Conservation (phyloP, 164 flowering plant species). For the Umbellularia californica region DNA sequence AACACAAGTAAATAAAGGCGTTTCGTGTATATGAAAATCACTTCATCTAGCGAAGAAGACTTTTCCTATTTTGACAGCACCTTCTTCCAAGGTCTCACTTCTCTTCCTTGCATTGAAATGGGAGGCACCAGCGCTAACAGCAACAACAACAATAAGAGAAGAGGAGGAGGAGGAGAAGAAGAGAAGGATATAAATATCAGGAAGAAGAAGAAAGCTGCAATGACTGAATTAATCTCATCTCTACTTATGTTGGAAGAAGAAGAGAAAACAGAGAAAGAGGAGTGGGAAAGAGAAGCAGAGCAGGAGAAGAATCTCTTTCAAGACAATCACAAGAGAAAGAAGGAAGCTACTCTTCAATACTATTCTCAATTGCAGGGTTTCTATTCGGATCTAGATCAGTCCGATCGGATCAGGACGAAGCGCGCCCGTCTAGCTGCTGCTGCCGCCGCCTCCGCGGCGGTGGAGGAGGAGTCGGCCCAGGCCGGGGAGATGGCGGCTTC, state of each 20-base stretch:
- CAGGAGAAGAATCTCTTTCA: conserved; percentile 31
- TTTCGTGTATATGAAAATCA: conserved; percentile 5
- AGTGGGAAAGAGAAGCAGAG: conserved; percentile 8
- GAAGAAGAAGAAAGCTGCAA: conserved; percentile 12
- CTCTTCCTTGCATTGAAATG: not conserved
- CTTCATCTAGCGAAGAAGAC: conserved; percentile 25
- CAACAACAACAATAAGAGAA: not conserved
- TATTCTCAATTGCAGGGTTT: conserved; percentile 21
- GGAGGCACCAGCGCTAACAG: not conserved
- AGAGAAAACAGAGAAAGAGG: conserved; percentile 32
- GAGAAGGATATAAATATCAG: not conserved
- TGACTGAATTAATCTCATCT: conserved; percentile 42
- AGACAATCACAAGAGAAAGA: conserved; percentile 24
- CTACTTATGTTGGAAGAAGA: conserved; percentile 45
- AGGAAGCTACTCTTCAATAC: conserved; percentile 35
- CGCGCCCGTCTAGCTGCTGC: conserved; percentile 25
- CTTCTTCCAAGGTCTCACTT: conserved; percentile 24
- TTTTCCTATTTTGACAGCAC: conserved; percentile 16
- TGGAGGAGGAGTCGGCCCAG: conserved; percentile 4
- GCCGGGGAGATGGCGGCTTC: not conserved
- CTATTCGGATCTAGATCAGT: conserved; percentile 22
- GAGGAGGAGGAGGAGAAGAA: not conserved
- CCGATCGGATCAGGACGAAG: conserved; percentile 26
- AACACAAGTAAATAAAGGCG: too few species aligned
- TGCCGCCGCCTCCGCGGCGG: conserved; percentile 4